Evolutionary conservation across 345 rosid genomes (phyloP), one percentile per base, ranked within the genome.

Genomic region (Brassica cretica): DNA sequence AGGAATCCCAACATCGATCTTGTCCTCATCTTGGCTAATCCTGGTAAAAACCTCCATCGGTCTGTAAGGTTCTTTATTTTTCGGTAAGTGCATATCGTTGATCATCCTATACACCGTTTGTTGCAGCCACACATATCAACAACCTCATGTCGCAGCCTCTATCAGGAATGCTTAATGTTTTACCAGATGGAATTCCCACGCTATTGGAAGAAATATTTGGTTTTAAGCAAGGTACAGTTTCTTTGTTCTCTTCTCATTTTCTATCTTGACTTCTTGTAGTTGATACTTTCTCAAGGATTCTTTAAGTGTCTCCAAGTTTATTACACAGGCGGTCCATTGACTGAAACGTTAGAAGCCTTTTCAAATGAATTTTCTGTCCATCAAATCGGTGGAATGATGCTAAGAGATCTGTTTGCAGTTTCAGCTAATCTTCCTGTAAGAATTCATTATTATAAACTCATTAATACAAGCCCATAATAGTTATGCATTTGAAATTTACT

Each of bases 1-100:
- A 80, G 78, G 68, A 87, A 86, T 72, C 86, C 92, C 4, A 70
- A 86, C 46, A 64, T 86, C 7, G 89, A 88, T 72, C 81, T 88
- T 60, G 59, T 77, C 12, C 72, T 89, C 0, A 79, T 88, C 64
- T 73, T 89, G 80, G 85, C 88, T 72, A 88, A 88, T 81, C 89
- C 92, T 64, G 89, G 90, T 90, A 25, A 32, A 25, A 70, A 51
- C 6, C 58, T 64, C 63, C 24, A 21, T 21, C 8, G 21, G 49
- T 25, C 66, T 15, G 4, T 3, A 7, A n/a, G 58, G 5, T 61
- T 61, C 51, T 56, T 25, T 2, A 9, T 24, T 70, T 49, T 0
- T 7, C 1, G 27, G 21, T 21, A 59, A 24, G 32, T 59, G 24
- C 63, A 21, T 21, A 21, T 58, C 14, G 21, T 58, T 58, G 30